A percentile compares a stretch with the other conserved stretches of the same genome.
These are phyloP conservation scores for Tinospora cordifolia DNA, from an alignment of 164 flowering plant species.

Conservation along the genomic window DNA sequence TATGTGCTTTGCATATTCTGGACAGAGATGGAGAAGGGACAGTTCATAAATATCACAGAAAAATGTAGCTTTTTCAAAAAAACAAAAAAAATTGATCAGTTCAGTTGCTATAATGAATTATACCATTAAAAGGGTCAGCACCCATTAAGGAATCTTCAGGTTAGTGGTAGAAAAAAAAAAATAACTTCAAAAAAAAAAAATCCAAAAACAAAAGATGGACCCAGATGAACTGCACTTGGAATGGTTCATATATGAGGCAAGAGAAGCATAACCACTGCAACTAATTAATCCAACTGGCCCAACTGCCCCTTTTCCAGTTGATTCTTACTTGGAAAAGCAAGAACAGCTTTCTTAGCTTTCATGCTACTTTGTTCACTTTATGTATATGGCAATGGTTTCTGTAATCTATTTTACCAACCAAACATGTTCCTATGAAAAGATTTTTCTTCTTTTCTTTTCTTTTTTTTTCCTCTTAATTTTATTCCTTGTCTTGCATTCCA, in stretches of 20 bases:
- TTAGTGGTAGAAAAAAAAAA: slow-evolving; percentile 6
- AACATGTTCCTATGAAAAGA: not conserved
- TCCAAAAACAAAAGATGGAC: too few species aligned
- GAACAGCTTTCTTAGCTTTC: slow-evolving; percentile 10
- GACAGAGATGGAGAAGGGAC: not conserved
- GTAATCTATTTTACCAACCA: slow-evolving; percentile 15
- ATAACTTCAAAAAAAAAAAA: too few species aligned
- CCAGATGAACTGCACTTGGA: not conserved
- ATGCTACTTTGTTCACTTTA: slow-evolving; percentile 1
- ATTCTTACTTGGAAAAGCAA: slow-evolving; percentile 6
- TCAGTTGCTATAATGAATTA: not conserved
- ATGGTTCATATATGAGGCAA: not conserved
- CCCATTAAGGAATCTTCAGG: slow-evolving; percentile 7
- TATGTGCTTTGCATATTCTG: not conserved
- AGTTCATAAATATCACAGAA: not conserved
- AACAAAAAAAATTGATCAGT: too few species aligned
- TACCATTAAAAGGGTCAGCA: slow-evolving; percentile 10
- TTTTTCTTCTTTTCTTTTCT: not conserved
- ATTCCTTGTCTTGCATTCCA: too few species aligned
- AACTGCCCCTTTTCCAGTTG: slow-evolving; percentile 3
- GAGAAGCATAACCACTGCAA: not conserved
- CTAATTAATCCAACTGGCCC: not conserved
- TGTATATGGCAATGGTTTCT: slow-evolving; percentile 7
- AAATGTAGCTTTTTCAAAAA: not conserved
- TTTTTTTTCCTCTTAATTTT: too few species aligned